phyloP scores from a whole-genome alignment of 129 eudicot genomes.

The carrot (Daucus carota) region DNA sequence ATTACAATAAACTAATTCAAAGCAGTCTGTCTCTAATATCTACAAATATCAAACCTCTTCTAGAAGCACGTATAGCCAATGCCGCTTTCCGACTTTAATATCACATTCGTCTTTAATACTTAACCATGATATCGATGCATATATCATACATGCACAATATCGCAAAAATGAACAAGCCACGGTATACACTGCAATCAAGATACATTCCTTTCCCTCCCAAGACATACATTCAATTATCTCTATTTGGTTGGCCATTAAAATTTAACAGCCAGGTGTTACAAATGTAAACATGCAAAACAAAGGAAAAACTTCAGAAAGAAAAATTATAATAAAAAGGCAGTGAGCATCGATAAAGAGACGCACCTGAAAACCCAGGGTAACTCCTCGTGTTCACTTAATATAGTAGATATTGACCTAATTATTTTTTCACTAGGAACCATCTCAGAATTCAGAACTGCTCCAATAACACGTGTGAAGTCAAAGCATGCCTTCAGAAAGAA shows the following conservation, averaged over 20 bases:
- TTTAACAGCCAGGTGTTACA: neutral
- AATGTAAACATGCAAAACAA: neutral
- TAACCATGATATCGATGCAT: neutral
- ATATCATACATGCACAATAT: neutral
- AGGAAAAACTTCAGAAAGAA: neutral
- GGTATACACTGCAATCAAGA: neutral
- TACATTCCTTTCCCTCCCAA: neutral
- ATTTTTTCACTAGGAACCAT: constrained; percentile 60
- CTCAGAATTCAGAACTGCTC: constrained; percentile 49
- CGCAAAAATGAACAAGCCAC: neutral
- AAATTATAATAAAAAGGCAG: neutral
- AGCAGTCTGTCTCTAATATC: neutral
- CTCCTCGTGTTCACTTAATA: constrained; percentile 55
- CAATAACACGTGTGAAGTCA: constrained; percentile 65
- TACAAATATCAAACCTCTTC: neutral
- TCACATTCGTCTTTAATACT: neutral
- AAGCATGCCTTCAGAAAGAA: constrained; percentile 69
- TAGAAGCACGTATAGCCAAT: neutral
- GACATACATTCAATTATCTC: neutral
- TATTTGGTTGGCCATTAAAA: neutral
- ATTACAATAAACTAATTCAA: neutral
- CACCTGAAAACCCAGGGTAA: constrained; percentile 66
- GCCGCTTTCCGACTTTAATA: neutral
- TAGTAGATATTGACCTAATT: constrained; percentile 46
- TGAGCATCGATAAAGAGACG: constrained; percentile 3